Conservation (phyloP, 352 stramenopile genomes). For the Phytopythium litorale region DNA sequence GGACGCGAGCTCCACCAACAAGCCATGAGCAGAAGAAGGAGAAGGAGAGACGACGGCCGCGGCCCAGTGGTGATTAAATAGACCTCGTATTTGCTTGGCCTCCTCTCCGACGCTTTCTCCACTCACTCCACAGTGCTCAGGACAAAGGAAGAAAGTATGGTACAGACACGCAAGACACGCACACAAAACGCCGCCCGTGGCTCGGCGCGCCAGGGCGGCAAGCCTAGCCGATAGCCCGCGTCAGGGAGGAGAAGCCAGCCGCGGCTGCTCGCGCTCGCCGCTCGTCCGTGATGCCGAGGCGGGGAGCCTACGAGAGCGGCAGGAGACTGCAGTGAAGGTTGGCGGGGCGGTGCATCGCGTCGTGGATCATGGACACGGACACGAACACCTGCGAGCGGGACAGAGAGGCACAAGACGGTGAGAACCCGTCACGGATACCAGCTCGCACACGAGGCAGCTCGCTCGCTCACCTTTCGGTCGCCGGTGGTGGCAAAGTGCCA, state of each 20-base stretch:
- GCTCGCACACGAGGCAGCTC: no score
- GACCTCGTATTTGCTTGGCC: conserved; percentile 22
- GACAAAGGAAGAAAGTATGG: conserved; percentile 22
- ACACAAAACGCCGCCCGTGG: conserved; percentile 9
- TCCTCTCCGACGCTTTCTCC: conserved; percentile 8
- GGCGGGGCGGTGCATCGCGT: conserved; percentile 64
- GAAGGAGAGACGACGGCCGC: no score
- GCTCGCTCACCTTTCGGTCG: conserved; percentile 54
- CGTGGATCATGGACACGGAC: conserved; percentile 81
- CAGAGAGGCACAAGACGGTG: not conserved
- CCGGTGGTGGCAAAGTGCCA: conserved; percentile 71
- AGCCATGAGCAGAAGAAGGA: conserved; percentile 8
- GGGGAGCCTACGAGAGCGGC: conserved; percentile 45
- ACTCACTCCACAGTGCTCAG: not conserved
- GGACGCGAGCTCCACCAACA: not conserved
- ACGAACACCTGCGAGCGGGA: conserved; percentile 55
- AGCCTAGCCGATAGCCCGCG: not conserved
- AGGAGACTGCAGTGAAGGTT: conserved; percentile 80
- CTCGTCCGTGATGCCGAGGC: not conserved
- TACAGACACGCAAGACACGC: conserved; percentile 40
- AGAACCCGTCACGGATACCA: not conserved
- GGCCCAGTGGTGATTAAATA: conserved; percentile 29
- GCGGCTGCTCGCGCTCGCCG: not conserved
- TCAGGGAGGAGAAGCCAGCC: conserved; percentile 7
- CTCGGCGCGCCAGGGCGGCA: conserved; percentile 1